phyloP scores from a whole-genome alignment of 495 filamentous ascomycete genomes.

The Terfezia boudieri region DNA sequence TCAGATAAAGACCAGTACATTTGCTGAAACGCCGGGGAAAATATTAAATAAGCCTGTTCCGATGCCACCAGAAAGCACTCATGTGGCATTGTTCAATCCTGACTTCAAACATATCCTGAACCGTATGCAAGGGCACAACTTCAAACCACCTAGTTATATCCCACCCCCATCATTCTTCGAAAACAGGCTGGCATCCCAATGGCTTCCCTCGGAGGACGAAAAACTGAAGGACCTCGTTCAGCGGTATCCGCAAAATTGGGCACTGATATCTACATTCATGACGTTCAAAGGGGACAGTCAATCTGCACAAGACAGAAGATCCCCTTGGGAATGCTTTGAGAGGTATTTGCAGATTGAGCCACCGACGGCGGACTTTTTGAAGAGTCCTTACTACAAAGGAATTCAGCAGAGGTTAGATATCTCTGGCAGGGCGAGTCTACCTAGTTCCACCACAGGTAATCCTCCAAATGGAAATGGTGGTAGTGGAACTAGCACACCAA shows the following conservation, averaged over 20 bases:
- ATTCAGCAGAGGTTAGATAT: constrained; percentile 18
- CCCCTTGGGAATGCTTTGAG: constrained; percentile 98
- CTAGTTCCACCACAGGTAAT: constrained; percentile 2
- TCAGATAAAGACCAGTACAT: constrained; percentile 21
- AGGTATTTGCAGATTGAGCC: constrained; percentile 79
- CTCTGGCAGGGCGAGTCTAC: constrained; percentile 7
- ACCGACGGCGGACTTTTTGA: constrained; percentile 70
- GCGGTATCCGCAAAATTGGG: constrained; percentile 94
- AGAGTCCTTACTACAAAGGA: constrained; percentile 63
- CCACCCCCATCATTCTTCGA: constrained; percentile 79
- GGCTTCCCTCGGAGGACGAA: constrained; percentile 75
- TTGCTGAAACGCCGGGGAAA: constrained; percentile 22
- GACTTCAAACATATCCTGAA: constrained; percentile 81
- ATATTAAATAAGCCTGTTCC: constrained; percentile 22
- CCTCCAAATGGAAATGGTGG: constrained; percentile 2
- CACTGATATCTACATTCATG: constrained; percentile 62
- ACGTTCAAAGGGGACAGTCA: constrained; percentile 49
- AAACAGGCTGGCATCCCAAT: constrained; percentile 60
- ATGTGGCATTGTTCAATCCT: constrained; percentile 69
- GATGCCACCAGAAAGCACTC: constrained; percentile 44
- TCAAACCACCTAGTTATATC: constrained; percentile 88
- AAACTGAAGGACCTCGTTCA: constrained; percentile 63
- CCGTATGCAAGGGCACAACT: constrained; percentile 73
- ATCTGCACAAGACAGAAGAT: constrained; percentile 69
- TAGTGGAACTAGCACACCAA: constrained; percentile 5